Evolutionary conservation across 345 rosid genomes (phyloP), one percentile per base, ranked within the genome.

Genomic region (Brassica carinata): DNA sequence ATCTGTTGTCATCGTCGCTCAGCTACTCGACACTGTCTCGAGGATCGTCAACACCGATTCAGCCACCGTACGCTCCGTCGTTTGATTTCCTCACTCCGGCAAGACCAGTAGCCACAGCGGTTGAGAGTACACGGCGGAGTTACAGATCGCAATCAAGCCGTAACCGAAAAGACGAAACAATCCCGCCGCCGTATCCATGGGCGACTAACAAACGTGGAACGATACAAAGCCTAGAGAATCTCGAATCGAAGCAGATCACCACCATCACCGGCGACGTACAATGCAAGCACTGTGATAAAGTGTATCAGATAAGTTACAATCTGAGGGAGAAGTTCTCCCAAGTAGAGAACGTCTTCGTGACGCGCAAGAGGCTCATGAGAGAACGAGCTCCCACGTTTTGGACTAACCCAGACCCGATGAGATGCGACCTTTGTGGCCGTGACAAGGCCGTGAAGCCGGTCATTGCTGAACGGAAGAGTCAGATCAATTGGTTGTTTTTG

Each of bases 401-500:
- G 99, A 75, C 69, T 75, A 84, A 33, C 34, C 96, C 98, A 1
- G 72, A 26, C 17, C 59, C 85, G 73, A 84, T 74, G 4, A 73
- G 66, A 3, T 96, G 98, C 75, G 74, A 40, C 70, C 66, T 67
- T 1, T 93, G 97, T 45, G 79, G 81, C 5, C 91, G 85, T 30
- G 90, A 86, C 5, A 89, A 87, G 55, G 72, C 90, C 31, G 88
- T 58, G 6, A 89, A 84, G 81, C 96, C 98, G 0, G 84, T 91
- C 79, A 82, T 90, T 18, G 57, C 89, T 0, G 82, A 71, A 8
- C 69, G 88, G 81, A 93, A 90, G 79, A 75, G 82, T 65, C 9
- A 67, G 15, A 93, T 93, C 26, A 95, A 93, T 75, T 95, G 99
- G 99, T 79, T 95, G 77, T 95, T 95, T 78, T 74, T 95, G 88